phyloP scores from a whole-genome alignment of 208 protist genomes.

The Leishmania arabica region DNA sequence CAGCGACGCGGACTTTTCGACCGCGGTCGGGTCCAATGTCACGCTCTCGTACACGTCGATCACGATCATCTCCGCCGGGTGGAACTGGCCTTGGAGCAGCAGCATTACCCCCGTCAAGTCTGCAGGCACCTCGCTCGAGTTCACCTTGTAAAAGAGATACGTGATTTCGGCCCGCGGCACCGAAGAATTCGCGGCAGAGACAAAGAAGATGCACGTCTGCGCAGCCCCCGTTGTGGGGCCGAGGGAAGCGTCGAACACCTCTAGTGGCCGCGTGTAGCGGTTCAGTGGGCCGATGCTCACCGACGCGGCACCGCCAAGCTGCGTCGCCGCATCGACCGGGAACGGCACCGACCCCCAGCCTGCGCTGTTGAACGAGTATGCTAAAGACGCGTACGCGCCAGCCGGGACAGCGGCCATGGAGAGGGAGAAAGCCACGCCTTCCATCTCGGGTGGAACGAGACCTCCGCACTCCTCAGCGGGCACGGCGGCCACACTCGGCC shows the following conservation, averaged over 20 bases:
- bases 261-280: slow-evolving; percentile 13
- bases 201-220: slow-evolving; percentile 56
- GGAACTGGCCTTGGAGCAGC: slow-evolving; percentile 30
- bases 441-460: slow-evolving; percentile 12
- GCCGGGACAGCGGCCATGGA: slow-evolving; percentile 23
- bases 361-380: slow-evolving; percentile 24
- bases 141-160: slow-evolving; percentile 39
- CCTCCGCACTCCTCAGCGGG: slow-evolving; percentile 22
- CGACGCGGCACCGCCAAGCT: slow-evolving; percentile 12
- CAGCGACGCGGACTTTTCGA: background rate
- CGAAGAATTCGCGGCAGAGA: slow-evolving; percentile 20
- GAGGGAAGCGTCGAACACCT: slow-evolving; percentile 38
- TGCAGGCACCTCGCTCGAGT: slow-evolving; percentile 12
- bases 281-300: slow-evolving; percentile 32
- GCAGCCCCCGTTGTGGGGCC: slow-evolving; percentile 26
- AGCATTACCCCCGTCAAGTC: slow-evolving; percentile 22
- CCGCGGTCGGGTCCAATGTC: background rate
- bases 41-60: slow-evolving; percentile 25
- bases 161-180: background rate
- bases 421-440: slow-evolving; percentile 10
- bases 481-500: slow-evolving; percentile 1
- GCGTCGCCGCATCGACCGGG: slow-evolving; percentile 14
- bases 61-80: slow-evolving; percentile 24
- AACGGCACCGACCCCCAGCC: slow-evolving; percentile 15
- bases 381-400: slow-evolving; percentile 24